phyloP scores from a whole-genome alignment of 129 eudicot species.

The Apium graveolens region DNA sequence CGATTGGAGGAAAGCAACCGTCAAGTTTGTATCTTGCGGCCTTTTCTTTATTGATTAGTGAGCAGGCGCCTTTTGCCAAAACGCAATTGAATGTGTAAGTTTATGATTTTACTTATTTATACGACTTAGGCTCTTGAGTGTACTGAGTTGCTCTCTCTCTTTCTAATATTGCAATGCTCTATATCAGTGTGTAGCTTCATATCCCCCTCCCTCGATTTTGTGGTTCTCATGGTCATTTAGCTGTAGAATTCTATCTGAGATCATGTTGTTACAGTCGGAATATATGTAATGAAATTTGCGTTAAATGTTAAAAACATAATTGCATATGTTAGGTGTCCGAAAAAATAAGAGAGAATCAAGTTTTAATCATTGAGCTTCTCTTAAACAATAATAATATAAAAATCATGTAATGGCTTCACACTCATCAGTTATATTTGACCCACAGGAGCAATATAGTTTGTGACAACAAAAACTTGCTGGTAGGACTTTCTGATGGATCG shows the following conservation, averaged over 20 bases:
- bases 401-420: too few relatives aligned
- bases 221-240: background rate
- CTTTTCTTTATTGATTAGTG: constrained; percentile 64
- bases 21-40: constrained; percentile 60
- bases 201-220: too few relatives aligned
- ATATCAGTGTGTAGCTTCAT: background rate
- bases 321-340: too few relatives aligned
- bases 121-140: background rate
- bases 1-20: constrained; percentile 87
- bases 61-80: constrained; percentile 68
- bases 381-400: too few relatives aligned
- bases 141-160: background rate
- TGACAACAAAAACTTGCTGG: constrained; percentile 75
- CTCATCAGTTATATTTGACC: background rate
- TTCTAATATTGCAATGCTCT: background rate
- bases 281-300: background rate
- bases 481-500: constrained; percentile 92
- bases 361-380: too few relatives aligned
- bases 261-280: background rate
- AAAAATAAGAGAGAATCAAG: too few relatives aligned
- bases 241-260: background rate
- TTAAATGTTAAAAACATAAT: background rate
- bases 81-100: constrained; percentile 56
- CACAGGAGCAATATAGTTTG: constrained; percentile 87
- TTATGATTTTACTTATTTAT: constrained; percentile 5